These are phyloP conservation scores for Teratosphaeria pseudoeucalypti DNA, from an alignment of 2,329 filamentous ascomycete species.

Conservation along the genomic window DNA sequence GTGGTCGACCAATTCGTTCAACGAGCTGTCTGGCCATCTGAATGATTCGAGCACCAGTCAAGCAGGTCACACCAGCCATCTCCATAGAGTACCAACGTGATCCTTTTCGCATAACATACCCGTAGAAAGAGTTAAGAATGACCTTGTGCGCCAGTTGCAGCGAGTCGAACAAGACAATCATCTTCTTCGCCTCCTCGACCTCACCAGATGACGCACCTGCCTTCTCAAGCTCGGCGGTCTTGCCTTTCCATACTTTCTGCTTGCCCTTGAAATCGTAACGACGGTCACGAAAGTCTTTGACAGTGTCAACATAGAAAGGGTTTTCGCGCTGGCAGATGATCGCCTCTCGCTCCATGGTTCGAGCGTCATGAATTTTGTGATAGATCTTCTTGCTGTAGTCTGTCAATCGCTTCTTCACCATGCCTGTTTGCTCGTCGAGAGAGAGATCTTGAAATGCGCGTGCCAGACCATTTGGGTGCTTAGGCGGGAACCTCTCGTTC, in stretches of 20 bases:
- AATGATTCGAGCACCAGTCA: slow-evolving; percentile 93
- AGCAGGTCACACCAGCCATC: slow-evolving; percentile 96
- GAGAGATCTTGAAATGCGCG: slow-evolving; percentile 73
- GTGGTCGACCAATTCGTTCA: slow-evolving; percentile 79
- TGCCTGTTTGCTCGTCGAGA: slow-evolving; percentile 67
- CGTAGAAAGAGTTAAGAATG: slow-evolving; percentile 98
- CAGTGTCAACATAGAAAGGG: slow-evolving; percentile 95
- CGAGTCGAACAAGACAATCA: slow-evolving; percentile 94
- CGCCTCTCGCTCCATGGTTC: slow-evolving; percentile 83
- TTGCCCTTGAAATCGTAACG: slow-evolving; percentile 98
- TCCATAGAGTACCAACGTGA: slow-evolving; percentile 99
- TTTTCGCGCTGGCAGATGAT: slow-evolving; percentile 98
- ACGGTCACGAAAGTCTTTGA: slow-evolving; percentile 90
- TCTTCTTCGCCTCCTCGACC: slow-evolving; percentile 93
- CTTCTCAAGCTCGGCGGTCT: slow-evolving; percentile 76
- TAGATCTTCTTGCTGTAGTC: slow-evolving; percentile 98
- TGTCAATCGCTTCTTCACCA: slow-evolving; percentile 79
- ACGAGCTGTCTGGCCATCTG: slow-evolving; percentile 91
- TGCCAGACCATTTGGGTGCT: slow-evolving; percentile 53
- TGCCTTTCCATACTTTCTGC: slow-evolving; percentile 97
- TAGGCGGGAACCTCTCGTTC: slow-evolving; percentile 83
- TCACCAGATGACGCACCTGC: slow-evolving; percentile 66
- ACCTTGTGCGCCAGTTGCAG: slow-evolving; percentile 96
- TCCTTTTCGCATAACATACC: slow-evolving; percentile 98
- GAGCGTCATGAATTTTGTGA: slow-evolving; percentile 95